Percentiles rank a stretch among this genome's conserved stretches.
Conservation (phyloP, 805 yeast species). For the Metschnikowia anglica region DNA sequence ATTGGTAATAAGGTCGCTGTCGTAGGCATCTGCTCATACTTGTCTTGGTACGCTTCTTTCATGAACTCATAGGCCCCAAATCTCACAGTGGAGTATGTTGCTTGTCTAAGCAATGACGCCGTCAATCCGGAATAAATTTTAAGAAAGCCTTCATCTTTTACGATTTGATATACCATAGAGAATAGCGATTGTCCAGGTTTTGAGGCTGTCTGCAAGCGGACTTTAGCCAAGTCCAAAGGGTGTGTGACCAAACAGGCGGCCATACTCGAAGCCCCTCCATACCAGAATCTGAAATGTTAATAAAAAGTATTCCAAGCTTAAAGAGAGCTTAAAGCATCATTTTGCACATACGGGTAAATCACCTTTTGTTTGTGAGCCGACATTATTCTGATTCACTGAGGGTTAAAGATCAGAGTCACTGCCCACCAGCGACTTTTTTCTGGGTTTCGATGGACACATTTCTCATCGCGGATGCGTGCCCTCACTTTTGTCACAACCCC, state of each 20-base stretch:
- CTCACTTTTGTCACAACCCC: background rate
- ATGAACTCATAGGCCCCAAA: constrained; percentile 82
- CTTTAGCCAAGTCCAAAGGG: constrained; percentile 85
- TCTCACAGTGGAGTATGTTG: constrained; percentile 82
- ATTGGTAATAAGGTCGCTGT: constrained; percentile 64
- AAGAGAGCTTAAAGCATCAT: background rate
- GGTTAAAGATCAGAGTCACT: background rate
- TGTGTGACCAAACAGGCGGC: constrained; percentile 69
- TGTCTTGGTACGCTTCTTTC: constrained; percentile 51
- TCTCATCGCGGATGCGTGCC: background rate
- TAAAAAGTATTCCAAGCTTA: background rate
- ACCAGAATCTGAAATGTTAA: constrained; percentile 47
- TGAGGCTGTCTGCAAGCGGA: constrained; percentile 77
- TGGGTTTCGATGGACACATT: background rate
- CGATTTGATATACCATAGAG: constrained; percentile 59
- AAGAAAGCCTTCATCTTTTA: constrained; percentile 60
- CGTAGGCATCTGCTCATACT: constrained; percentile 47
- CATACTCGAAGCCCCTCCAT: constrained; percentile 69
- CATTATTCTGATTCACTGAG: constrained; percentile 8
- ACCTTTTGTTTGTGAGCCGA: constrained; percentile 19
- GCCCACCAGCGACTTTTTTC: background rate
- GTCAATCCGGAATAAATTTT: constrained; percentile 80
- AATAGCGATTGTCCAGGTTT: constrained; percentile 62
- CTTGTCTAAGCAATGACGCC: constrained; percentile 82
- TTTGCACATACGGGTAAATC: constrained; percentile 23